Conservation (phyloP, 2,329 filamentous ascomycete genomes). For the Curvularia lunata region DNA sequence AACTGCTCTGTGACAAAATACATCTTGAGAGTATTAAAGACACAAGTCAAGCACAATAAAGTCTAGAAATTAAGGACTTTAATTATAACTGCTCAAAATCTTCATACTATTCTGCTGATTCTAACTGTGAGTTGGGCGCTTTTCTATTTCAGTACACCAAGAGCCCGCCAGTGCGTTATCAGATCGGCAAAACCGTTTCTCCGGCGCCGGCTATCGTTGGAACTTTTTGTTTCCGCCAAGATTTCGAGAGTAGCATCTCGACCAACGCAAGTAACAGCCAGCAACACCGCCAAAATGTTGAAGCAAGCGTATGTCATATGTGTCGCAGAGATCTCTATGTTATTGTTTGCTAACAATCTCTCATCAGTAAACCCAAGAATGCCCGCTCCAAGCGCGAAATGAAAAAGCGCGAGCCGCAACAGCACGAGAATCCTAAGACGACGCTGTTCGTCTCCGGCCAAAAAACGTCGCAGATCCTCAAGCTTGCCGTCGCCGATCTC, state of each 20-base stretch:
- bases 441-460: conserved; percentile 89
- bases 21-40: too few relatives aligned
- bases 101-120: too few relatives aligned
- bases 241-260: conserved; percentile 23
- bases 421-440: conserved; percentile 86
- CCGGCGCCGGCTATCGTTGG: conserved; percentile 15
- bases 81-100: too few relatives aligned
- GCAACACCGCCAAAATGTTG: conserved; percentile 34
- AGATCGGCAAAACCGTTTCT: conserved; percentile 18
- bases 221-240: conserved; percentile 30
- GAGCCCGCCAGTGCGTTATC: conserved; percentile 18
- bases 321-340: rapidly evolving
- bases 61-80: too few relatives aligned
- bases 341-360: conserved; percentile 8
- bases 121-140: too few relatives aligned
- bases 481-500: conserved; percentile 85
- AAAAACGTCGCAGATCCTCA: conserved; percentile 79
- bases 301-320: conserved; percentile 38
- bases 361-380: conserved; percentile 69
- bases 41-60: too few relatives aligned
- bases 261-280: conserved; percentile 8
- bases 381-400: conserved; percentile 94
- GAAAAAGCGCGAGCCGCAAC: conserved; percentile 89
- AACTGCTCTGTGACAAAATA: too few relatives aligned
- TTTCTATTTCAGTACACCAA: too few relatives aligned